Evolutionary conservation across 306 rosid species (phyloP), one percentile per base, ranked within the genome.

Genomic region (Cicer arietinum): DNA sequence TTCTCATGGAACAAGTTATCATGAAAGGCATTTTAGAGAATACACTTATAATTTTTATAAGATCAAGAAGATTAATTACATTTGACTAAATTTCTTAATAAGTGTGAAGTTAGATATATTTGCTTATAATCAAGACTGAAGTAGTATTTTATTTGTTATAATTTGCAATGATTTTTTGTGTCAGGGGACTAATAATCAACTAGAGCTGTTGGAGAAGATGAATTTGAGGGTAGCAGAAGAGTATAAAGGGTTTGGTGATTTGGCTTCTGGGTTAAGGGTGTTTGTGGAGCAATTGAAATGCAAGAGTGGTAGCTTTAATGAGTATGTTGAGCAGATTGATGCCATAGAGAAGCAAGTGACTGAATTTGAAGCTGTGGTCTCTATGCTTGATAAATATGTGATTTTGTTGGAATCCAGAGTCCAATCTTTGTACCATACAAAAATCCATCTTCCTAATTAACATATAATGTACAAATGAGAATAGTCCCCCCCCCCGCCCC

Each of bases 141-240:
- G 35, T 25, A 25, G 35, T 5, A 58, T 50, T 57, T 68, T 7
- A 39, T 40, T 67, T 69, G 18, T 69, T 42, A 7, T 77, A 72
- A 54, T 67, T 22, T 40, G 11, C 17, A 5, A 37, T 17, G 20
- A 1, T 66, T 43, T 77, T 41, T 40, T 58, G 68, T 37, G 13
- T 61, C 80, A 94, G 96, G 99, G 96, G 39, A 81, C 93, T 3
- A 85, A 89, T 74, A 92, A 88, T 83, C 92, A 92, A 66, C 82
- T 94, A 56, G 95, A 89, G 67, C 85, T 94, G n/a, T 59, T 92
- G 79, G 97, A 91, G 90, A 90, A 89, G 86, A 90, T 92, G 97
- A 94, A 94, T 71, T 40, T 50, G 51, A 85, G 88, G 73, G 90
- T 92, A 42, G 89, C 90, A 18, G 99, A 90, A 81, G 96, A 92